Conservation (phyloP, 345 rosid species). For the Eucalyptus polybractea region DNA sequence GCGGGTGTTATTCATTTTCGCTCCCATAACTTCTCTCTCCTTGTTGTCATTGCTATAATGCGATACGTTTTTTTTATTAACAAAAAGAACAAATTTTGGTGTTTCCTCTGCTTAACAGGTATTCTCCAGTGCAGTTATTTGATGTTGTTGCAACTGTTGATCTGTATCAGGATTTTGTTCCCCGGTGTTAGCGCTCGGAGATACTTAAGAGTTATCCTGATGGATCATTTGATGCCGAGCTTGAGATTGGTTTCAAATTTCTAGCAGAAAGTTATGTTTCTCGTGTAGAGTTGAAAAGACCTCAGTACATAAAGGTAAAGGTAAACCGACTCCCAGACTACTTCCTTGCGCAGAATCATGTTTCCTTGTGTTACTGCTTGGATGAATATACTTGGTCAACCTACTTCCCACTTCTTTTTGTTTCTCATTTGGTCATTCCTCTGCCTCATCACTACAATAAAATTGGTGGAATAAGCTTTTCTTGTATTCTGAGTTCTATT, state of each 20-base stretch:
- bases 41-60: neutral
- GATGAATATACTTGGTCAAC: neutral
- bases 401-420: neutral
- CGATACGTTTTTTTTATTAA: neutral
- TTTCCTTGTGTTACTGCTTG: neutral
- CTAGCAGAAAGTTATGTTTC: constrained; percentile 85
- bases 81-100: neutral
- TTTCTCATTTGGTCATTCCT: neutral
- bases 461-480: neutral
- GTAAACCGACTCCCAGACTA: neutral
- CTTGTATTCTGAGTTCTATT: neutral
- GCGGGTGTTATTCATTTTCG: neutral
- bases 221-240: constrained; percentile 90
- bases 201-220: constrained; percentile 55
- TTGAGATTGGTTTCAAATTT: constrained; percentile 94
- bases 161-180: constrained; percentile 91
- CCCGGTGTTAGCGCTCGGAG: constrained; percentile 90
- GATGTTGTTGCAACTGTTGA: constrained; percentile 92
- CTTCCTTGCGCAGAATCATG: neutral
- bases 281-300: constrained; percentile 58
- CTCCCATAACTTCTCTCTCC: neutral
- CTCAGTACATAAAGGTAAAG: constrained; percentile 59
- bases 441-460: neutral
- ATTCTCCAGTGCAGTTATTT: constrained; percentile 82
- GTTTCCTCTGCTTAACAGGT: constrained; percentile 23